These are phyloP conservation scores for Aspergillus fructus DNA, from an alignment of 2,329 filamentous ascomycete genomes.

Conservation along the genomic window DNA sequence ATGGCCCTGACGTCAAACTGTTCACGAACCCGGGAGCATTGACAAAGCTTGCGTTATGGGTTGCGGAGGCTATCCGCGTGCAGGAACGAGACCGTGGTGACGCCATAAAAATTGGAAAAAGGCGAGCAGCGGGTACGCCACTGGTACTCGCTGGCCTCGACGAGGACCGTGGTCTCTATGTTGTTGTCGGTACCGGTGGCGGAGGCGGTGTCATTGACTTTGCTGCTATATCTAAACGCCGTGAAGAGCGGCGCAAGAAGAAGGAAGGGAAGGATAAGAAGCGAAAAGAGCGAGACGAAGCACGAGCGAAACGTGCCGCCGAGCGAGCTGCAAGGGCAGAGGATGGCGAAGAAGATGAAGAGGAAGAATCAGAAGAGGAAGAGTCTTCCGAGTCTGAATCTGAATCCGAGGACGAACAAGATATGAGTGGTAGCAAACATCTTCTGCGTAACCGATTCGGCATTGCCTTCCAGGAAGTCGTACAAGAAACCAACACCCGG, in stretches of 20 bases:
- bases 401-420: slow-evolving; percentile 56
- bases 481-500: slow-evolving; percentile 82
- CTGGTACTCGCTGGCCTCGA: slow-evolving; percentile 89
- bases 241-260: slow-evolving; percentile 62
- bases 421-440: slow-evolving; percentile 57
- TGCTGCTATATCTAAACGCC: slow-evolving; percentile 66
- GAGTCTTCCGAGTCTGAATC: slow-evolving; percentile 47
- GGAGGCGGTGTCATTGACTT: slow-evolving; percentile 72
- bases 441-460: slow-evolving; percentile 88
- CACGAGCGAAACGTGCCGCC: slow-evolving; percentile 57
- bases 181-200: slow-evolving; percentile 89
- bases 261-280: slow-evolving; percentile 63
- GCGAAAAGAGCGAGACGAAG: slow-evolving; percentile 64
- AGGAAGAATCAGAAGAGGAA: slow-evolving; percentile 62
- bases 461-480: slow-evolving; percentile 91
- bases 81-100: slow-evolving; percentile 82
- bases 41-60: slow-evolving; percentile 91
- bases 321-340: slow-evolving; percentile 52
- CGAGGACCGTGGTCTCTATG: slow-evolving; percentile 80
- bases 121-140: slow-evolving; percentile 62
- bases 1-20: slow-evolving; percentile 84
- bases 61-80: slow-evolving; percentile 86
- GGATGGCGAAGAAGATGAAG: slow-evolving; percentile 59
- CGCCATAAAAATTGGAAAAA: slow-evolving; percentile 51
- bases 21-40: slow-evolving; percentile 92